Evolutionary conservation across 2,329 filamentous ascomycete genomes (phyloP), one percentile per base, ranked within the genome.

Genomic region (Diaporthe citri): DNA sequence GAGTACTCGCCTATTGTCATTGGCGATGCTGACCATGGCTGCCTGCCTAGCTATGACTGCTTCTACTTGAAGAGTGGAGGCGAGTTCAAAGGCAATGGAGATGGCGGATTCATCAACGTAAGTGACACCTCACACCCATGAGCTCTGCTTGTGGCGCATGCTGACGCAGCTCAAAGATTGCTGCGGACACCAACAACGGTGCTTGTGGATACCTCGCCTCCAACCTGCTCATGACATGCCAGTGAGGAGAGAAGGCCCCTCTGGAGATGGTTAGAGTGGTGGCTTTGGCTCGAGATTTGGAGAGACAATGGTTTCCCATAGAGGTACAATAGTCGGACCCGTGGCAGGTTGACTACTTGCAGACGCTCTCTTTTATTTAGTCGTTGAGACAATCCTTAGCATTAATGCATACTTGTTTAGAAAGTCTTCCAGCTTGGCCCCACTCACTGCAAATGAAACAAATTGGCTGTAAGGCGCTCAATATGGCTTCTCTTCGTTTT

Each of bases 41-140:
- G 4, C 46, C 31, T 12, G 15, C 4, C 22, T 17, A 67, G 62
- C 22, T 67, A 67, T 17, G 62, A 67, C 31, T 67, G 62, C 62
- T 67, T 67, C 31, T 67, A 67, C 20, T 28, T 67, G 3, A 67
- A 67, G 31, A 51, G 43, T 10, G 62, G 62, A 2, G 62, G 62
- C 13, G 62, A 67, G 7, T 51, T 67, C 43, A 67, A 67, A 4
- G 62, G 62, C 3, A 51, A 51, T 12, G 62, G 62, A 51, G 62
- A 67, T 4, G 62, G 62, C 13, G 62, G 62, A 3, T 67, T 67
- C 62, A 67, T 67, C 62, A 67, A 67, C 13, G 62, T 67, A 36
- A 4, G 62, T n/a, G 12, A 51, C 20, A 28, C 28, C 31, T 34
- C 10, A 10, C 13, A n/a, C 17, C 60, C 41, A 10, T 10, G 25